Conservation (phyloP, 495 filamentous ascomycete species). For the Letharia columbiana region DNA sequence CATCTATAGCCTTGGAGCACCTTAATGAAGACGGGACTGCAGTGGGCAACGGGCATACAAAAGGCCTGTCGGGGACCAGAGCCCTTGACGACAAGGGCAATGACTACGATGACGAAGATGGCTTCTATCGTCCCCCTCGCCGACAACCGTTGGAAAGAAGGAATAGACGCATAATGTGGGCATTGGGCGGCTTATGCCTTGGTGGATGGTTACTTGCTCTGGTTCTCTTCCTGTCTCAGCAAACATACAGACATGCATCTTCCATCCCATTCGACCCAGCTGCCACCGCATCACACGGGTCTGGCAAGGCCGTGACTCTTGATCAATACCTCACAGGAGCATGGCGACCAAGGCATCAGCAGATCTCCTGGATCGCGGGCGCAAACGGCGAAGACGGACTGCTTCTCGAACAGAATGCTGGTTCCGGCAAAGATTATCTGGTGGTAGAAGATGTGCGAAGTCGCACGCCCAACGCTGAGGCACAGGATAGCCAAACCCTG, state of each 20-base stretch:
- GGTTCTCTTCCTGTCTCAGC: constrained; percentile 59
- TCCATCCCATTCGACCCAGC: constrained; percentile 56
- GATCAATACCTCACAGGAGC: constrained; percentile 66
- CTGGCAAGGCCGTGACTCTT: constrained; percentile 70
- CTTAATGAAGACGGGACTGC: constrained; percentile 40
- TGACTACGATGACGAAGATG: constrained; percentile 33
- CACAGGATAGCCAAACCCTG: constrained; percentile 51
- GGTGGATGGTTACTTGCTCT: constrained; percentile 76
- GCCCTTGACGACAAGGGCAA: constrained; percentile 29
- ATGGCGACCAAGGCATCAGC: constrained; percentile 61
- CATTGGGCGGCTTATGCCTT: constrained; percentile 55
- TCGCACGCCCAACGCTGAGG: constrained; percentile 38
- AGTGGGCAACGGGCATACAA: constrained; percentile 26
- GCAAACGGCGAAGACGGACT: constrained; percentile 81
- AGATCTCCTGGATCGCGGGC: constrained; percentile 81
- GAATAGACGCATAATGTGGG: constrained; percentile 57
- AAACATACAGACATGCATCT: constrained; percentile 55
- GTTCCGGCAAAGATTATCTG: constrained; percentile 56
- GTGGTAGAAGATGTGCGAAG: constrained; percentile 79
- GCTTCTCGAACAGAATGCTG: constrained; percentile 54
- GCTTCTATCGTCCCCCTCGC: constrained; percentile 43
- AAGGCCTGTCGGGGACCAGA: constrained; percentile 18
- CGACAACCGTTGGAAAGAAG: constrained; percentile 46
- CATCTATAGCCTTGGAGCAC: constrained; percentile 68
- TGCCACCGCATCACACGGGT: constrained; percentile 53